Evolutionary conservation across 345 rosid genomes (phyloP), one percentile per base, ranked within the genome.

Genomic region (Dovyalis caffra): DNA sequence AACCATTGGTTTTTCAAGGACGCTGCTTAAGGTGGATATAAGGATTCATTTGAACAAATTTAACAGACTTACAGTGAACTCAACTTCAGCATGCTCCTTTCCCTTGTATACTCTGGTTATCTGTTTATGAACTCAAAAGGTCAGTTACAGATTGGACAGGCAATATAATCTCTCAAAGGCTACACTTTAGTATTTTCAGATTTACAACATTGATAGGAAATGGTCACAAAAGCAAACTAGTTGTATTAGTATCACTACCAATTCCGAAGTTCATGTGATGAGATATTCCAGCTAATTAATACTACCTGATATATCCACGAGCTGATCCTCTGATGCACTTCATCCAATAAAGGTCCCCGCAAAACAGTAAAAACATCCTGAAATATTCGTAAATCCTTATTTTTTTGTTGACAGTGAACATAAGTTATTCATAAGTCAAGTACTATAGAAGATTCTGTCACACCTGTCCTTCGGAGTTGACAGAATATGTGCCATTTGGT

Each of bases 251-350:
- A n/a, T n/a, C n/a, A n/a, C n/a, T n/a, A 35, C 62, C 62, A 9
- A 53, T 9, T 68, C 34, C 5, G 8, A 4, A 23, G 49, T 28
- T 69, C 9, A 18, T 16, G 49, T 37, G 29, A 31, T 63, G 28
- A 26, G 57, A 33, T 14, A 64, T 51, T 43, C 49, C 15, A 43
- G 49, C 20, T n/a, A n/a, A n/a, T n/a, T 43, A 43, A 43, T 1
- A 45, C 23, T 58, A 94, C 98, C 97, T 94, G 97, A 73, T 92
- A 92, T 84, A 92, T 81, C 97, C 98, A 92, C 18, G 91, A 81
- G 79, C 84, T 95, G 70, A 89, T 71, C 78, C 82, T 79, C 67
- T 88, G 89, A 81, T 91, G 97, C 58, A 92, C 89, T 90, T 95
- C 99, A 84, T 94, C 97, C 78, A 94, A 74, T 75, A 94, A 32